These are phyloP conservation scores for Sporothrix protearum DNA, from an alignment of 2,329 filamentous ascomycete species.

Conservation along the genomic window DNA sequence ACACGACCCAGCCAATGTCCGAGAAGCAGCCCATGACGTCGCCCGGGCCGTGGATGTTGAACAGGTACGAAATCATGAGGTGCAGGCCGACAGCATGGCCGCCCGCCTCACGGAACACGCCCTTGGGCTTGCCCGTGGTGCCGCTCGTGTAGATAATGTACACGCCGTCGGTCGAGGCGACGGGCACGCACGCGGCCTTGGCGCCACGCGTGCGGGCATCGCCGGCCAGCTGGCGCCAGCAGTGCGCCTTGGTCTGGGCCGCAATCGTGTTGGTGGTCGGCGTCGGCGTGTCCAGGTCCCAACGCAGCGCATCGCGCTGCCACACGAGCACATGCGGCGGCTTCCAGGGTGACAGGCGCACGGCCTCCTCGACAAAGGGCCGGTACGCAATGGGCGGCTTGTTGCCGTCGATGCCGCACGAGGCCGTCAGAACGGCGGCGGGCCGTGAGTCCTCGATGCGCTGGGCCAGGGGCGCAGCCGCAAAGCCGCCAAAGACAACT, in stretches of 20 bases:
- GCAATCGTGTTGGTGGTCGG: conserved; percentile 1
- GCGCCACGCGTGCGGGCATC: conserved; percentile 65
- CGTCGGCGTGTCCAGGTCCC: conserved; percentile 64
- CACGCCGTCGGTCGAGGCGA: conserved; percentile 72
- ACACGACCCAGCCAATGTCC: conserved; percentile 91
- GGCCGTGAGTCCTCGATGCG: conserved; percentile 80
- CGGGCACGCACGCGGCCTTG: conserved; percentile 70
- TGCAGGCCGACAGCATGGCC: conserved; percentile 84
- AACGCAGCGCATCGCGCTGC: conserved; percentile 74
- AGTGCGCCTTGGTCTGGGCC: not conserved
- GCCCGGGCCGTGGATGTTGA: conserved; percentile 75
- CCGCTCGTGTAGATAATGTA: conserved; percentile 90
- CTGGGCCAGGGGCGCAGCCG: conserved; percentile 74
- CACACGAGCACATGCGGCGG: conserved; percentile 72
- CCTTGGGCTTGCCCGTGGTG: conserved; percentile 79
- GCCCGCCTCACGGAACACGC: conserved; percentile 75
- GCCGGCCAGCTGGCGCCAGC: conserved; percentile 72
- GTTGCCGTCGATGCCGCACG: conserved; percentile 82
- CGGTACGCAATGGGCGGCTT: conserved; percentile 78
- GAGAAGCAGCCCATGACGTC: conserved; percentile 58
- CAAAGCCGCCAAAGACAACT: conserved; percentile 92
- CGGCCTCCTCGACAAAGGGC: conserved; percentile 70
- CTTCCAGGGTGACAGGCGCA: conserved; percentile 65
- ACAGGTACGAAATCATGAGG: conserved; percentile 77
- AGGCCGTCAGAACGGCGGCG: conserved; percentile 76